Evolutionary conservation across 2,329 filamentous ascomycete genomes (phyloP).

Genomic region (Fusarium piperis): DNA sequence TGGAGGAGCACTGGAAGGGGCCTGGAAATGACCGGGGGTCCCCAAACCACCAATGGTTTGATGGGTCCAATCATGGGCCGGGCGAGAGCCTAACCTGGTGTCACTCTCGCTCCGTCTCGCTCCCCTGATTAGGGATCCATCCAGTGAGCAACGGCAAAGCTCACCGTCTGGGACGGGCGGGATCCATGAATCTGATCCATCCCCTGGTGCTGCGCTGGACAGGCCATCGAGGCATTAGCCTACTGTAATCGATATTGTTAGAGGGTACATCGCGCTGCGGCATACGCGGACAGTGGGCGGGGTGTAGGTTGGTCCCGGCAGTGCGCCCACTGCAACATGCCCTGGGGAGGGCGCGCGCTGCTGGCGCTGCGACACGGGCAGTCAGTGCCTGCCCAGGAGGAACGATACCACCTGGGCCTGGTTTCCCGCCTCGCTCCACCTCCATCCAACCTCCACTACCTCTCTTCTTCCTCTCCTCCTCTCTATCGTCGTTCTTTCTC

Average conservation of each 20-base stretch:
- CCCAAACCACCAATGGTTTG: conserved; percentile 20
- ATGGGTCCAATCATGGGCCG: conserved; percentile 5
- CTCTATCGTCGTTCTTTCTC: conserved; percentile 47
- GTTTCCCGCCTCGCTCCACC: conserved; percentile 31
- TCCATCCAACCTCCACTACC: conserved; percentile 18
- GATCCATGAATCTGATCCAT: conserved; percentile 15
- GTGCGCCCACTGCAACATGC: not conserved
- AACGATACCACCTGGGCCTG: conserved; percentile 16
- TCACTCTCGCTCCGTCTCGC: conserved; percentile 23
- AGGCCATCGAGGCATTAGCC: not conserved
- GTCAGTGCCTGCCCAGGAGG: conserved; percentile 2
- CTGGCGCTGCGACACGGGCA: not conserved
- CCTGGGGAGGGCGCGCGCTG: not conserved
- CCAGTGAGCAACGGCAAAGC: conserved; percentile 22
- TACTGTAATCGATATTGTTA: conserved; percentile 1
- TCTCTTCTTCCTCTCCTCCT: conserved; percentile 42
- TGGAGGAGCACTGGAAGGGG: conserved; percentile 35
- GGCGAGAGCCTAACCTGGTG: not conserved
- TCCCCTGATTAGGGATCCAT: conserved; percentile 32
- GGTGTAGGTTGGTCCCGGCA: not conserved
- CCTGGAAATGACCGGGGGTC: conserved; percentile 17
- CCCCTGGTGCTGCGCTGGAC: not conserved
- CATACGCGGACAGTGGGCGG: not conserved
- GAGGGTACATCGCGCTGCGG: not conserved
- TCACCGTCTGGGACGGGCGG: conserved; percentile 31